Base-by-base conservation (phyloP, 352 stramenopile species). In the Phytophthora parvispora region DNA sequence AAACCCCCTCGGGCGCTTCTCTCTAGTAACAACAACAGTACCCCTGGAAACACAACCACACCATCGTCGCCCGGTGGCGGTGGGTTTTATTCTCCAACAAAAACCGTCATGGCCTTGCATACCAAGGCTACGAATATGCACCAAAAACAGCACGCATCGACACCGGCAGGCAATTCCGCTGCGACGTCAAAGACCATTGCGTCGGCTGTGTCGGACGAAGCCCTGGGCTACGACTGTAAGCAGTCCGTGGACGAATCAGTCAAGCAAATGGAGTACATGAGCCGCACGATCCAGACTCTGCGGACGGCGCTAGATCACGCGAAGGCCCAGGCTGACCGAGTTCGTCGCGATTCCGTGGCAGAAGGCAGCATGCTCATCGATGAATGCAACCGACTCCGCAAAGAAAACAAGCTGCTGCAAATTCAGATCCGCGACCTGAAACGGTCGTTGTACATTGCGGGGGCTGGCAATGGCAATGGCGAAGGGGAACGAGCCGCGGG, bases 221-320 rank as follows among this genome's bases (percentile, higher is more conserved):
- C 72, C 0, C 65, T 93, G 3, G 86, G 83, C 0, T 93, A 93
- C 54, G 82, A 94, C 63, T 90, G 80, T 69, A 94, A 91, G 32
- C 85, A 93, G 50, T 83, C 83, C 0, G 84, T 95, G 12, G 77
- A 89, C 29, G 85, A 94, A 38, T 92, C 88, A 1, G 82, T 82
- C 38, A 90, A 93, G 65, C 86, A 95, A 65, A 83, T 94, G 66
- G 84, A 93, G 64, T 93, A 86, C 54, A 94, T 94, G 86, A 93
- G 84, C 63, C 83, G 81, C 31, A 93, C 76, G 2, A 89, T 95
- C 60, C 75, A 77, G 27, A 93, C 85, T 10, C 70, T 95, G 15
- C 83, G 77, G 1, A 74, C 74, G 2, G 75, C 86, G 13, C 67
- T 93, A 18, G 86, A 93, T 32, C 88, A 92, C 36, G 81, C 88